Conservation (phyloP, 2,329 filamentous ascomycete species). For the Fusarium nanum region DNA sequence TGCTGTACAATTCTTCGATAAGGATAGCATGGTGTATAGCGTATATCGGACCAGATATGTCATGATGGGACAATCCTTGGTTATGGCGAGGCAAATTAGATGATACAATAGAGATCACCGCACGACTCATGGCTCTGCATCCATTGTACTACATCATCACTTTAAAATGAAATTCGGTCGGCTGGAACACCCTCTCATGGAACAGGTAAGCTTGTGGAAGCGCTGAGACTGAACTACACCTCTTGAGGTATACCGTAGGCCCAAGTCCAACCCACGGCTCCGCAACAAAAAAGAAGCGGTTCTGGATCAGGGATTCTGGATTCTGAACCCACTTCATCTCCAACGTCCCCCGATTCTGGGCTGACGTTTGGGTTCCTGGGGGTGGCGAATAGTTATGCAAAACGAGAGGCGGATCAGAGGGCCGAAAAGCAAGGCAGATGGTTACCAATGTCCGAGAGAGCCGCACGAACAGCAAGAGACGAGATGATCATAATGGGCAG, state of each 20-base stretch:
- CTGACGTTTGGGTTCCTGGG: slow-evolving; percentile 17
- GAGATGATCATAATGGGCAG: slow-evolving; percentile 23
- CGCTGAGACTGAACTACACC: slow-evolving; percentile 3
- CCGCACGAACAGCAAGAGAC: slow-evolving; percentile 7
- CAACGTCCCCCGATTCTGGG: slow-evolving; percentile 16
- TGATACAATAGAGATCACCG: background rate
- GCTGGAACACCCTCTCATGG: background rate
- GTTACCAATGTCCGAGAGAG: slow-evolving; percentile 26
- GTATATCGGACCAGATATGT: background rate
- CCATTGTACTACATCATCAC: background rate
- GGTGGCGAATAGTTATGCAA: slow-evolving; percentile 8
- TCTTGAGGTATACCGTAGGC: slow-evolving; percentile 5
- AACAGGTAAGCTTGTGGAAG: background rate
- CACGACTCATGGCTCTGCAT: slow-evolving; percentile 8
- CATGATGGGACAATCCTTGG: background rate
- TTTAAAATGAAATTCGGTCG: background rate
- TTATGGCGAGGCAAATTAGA: background rate
- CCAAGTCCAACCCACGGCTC: slow-evolving; percentile 8
- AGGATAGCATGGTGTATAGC: background rate
- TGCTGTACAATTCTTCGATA: background rate
- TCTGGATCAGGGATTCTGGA: background rate
- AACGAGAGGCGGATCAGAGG: slow-evolving; percentile 26
- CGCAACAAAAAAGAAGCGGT: background rate
- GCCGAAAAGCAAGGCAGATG: slow-evolving; percentile 23
- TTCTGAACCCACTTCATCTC: slow-evolving; percentile 2